Conservation (phyloP, 805 yeast species). For the Blastobotrys chiropterorum region DNA sequence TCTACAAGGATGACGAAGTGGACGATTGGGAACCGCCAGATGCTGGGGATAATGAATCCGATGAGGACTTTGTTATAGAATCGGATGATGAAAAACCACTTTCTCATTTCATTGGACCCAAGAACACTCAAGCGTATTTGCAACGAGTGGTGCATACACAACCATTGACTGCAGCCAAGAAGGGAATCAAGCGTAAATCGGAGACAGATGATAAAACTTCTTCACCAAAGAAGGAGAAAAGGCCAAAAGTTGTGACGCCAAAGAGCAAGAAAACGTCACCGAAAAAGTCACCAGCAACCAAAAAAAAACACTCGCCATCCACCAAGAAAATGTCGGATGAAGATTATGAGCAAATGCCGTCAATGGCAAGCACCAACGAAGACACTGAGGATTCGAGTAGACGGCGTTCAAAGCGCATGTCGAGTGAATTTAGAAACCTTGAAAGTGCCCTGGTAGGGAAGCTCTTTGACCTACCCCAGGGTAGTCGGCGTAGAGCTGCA, state of each 20-base stretch:
- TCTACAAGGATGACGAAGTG: constrained; percentile 4
- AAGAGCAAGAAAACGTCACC: no score
- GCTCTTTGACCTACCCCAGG: neutral
- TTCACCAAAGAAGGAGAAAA: neutral
- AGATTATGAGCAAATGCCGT: neutral
- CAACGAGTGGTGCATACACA: neutral
- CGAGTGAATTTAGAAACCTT: neutral
- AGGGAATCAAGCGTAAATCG: neutral
- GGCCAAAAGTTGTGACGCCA: no score
- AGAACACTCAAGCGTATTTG: neutral
- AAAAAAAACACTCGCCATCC: neutral
- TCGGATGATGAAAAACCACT: neutral
- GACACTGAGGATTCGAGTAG: neutral
- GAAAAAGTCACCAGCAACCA: neutral
- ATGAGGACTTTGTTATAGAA: neutral
- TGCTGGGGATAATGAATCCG: neutral
- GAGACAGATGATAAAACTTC: neutral
- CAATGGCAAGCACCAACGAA: neutral
- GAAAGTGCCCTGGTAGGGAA: neutral
- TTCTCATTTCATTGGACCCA: neutral
- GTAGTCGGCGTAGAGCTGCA: neutral
- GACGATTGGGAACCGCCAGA: constrained; percentile 6
- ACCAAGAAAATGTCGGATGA: neutral
- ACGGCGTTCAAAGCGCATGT: neutral
- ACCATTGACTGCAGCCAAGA: neutral